Conservation (phyloP, 176 grass and related monocot genomes). For the Dactylis glomerata region DNA sequence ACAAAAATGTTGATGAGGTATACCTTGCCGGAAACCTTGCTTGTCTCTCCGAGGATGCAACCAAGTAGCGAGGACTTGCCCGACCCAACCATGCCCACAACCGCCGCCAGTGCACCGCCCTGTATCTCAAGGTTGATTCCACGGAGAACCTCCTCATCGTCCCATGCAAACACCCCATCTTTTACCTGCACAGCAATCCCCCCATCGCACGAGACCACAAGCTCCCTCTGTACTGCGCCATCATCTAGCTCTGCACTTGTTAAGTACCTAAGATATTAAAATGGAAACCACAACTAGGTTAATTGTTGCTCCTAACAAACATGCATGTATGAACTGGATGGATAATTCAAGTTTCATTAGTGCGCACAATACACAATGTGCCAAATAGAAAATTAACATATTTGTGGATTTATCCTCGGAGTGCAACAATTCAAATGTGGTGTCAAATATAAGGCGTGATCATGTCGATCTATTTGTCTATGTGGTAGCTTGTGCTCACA, state of each 20-base stretch:
- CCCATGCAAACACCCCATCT: slow-evolving; percentile 71
- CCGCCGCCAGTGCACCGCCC: slow-evolving; percentile 51
- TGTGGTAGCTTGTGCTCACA: neutral
- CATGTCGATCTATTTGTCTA: neutral
- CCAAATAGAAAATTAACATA: too few relatives aligned
- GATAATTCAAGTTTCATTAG: too few relatives aligned
- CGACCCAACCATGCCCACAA: slow-evolving; percentile 77
- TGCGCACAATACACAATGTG: too few relatives aligned
- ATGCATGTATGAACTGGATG: neutral
- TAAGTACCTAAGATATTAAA: slow-evolving; percentile 42
- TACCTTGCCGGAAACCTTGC: slow-evolving; percentile 74
- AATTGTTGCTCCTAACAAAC: neutral
- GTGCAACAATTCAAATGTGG: too few relatives aligned
- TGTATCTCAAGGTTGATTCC: slow-evolving; percentile 58
- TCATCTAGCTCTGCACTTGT: slow-evolving; percentile 65
- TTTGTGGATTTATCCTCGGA: too few relatives aligned
- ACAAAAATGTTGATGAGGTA: too few relatives aligned
- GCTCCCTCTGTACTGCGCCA: slow-evolving; percentile 49
- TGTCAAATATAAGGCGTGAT: too few relatives aligned
- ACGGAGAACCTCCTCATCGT: slow-evolving; percentile 58
- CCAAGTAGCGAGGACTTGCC: slow-evolving; percentile 85
- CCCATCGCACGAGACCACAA: neutral
- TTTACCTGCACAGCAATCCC: slow-evolving; percentile 46
- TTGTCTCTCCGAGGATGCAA: slow-evolving; percentile 80
- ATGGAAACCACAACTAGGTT: neutral